Evolutionary conservation across 202 grass and related monocot species (phyloP).

Genomic region (Zizania palustris): DNA sequence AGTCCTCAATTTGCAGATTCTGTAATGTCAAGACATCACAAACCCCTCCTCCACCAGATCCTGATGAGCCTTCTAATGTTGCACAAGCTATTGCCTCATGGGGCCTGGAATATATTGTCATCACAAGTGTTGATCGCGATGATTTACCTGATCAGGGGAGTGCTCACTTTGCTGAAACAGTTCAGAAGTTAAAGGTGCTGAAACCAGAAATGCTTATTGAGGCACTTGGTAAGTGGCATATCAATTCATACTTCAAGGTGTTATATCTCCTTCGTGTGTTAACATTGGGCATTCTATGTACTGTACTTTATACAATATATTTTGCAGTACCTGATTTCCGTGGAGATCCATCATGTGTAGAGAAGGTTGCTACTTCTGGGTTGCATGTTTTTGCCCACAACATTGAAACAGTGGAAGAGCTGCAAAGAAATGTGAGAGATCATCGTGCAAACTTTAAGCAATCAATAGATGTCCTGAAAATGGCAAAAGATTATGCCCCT

Average conservation of each 20-base stretch:
- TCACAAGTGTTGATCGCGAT: slow-evolving; percentile 96
- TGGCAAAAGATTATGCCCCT: slow-evolving; percentile 93
- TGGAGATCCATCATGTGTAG: slow-evolving; percentile 74
- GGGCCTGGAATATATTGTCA: slow-evolving; percentile 95
- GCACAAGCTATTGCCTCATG: slow-evolving; percentile 94
- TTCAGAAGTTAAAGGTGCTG: slow-evolving; percentile 76
- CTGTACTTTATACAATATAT: slow-evolving; percentile 36
- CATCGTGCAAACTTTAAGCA: slow-evolving; percentile 93
- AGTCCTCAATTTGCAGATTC: slow-evolving; percentile 60
- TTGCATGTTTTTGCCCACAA: slow-evolving; percentile 98
- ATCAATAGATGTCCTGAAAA: slow-evolving; percentile 88
- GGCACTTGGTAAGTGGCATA: slow-evolving; percentile 71
- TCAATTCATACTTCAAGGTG: slow-evolving; percentile 16
- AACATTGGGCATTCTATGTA: slow-evolving; percentile 37
- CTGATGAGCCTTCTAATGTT: slow-evolving; percentile 90
- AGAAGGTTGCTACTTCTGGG: slow-evolving; percentile 84
- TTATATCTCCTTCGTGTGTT: not conserved
- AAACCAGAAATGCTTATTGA: slow-evolving; percentile 93
- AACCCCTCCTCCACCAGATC: slow-evolving; percentile 88
- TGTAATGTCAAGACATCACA: slow-evolving; percentile 98
- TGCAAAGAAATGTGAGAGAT: slow-evolving; percentile 80
- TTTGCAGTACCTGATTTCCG: slow-evolving; percentile 90
- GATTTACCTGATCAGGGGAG: slow-evolving; percentile 96
- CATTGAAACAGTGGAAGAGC: slow-evolving; percentile 92
- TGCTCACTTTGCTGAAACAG: slow-evolving; percentile 87